Base-by-base conservation (phyloP, 768 basidiomycete species). In the Suillus hirtellus region DNA sequence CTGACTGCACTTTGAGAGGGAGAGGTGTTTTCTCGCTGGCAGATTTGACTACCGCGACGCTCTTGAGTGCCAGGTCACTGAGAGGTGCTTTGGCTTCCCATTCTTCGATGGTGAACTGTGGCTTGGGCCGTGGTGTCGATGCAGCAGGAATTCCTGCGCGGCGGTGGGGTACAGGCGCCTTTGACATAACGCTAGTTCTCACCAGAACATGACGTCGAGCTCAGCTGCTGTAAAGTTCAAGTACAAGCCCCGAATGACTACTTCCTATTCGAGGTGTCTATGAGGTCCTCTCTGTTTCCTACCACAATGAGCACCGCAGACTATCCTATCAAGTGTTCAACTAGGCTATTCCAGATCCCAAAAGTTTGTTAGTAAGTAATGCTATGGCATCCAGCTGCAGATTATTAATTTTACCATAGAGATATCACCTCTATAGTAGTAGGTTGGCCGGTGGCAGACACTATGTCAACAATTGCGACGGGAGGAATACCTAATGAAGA, bases 31-130 rank as follows among this genome's bases (percentile, higher is more conserved):
- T 75, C 70, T 89, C 87, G 63, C 82, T 84, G 3, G 86, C 87
- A 24, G 80, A 73, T 71, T 90, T 89, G 53, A 96, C 71, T 10
- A 77, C 73, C 10, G 79, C 79, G 21, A 96, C 81, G 66, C 90
- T 94, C 61, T 82, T 82, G 19, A 82, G 77, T 70, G 92, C 89
- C 12, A 82, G 70, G 52, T 96, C 90, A 37, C 80, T 82, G 37
- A 98, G 75, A 2, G 93, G 92, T 0, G 94, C 86, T 67, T 86
- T 89, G 0, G 85, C 75, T 68, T 97, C 95, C 96, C 96, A 99
- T 77, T 96, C 93, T 72, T 97, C 95, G 4, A 96, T 80, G 47
- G 80, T 88, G 42, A 93, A 79, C 1, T 78, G 77, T 1, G 78
- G 71, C 69, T 81, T 86, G 10, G 77, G 65, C n/a, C 73, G 77